Evolutionary conservation across 345 rosid species (phyloP).

Genomic region (Boechera stricta): DNA sequence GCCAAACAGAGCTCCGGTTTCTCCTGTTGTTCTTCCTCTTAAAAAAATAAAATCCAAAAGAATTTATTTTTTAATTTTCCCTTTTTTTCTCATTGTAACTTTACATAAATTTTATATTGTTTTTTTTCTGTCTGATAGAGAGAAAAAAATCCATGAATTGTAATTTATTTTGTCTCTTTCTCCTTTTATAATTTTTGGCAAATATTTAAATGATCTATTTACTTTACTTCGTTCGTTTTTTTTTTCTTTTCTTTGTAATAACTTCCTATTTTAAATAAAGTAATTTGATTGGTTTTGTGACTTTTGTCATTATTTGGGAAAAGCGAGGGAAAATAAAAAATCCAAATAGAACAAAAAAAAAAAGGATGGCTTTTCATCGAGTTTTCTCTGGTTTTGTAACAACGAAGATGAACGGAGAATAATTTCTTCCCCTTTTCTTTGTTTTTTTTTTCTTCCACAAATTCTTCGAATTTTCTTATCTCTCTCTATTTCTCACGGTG

Average conservation of each 20-base stretch:
- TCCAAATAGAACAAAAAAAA: neutral
- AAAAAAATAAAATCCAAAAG: slow-evolving; percentile 18
- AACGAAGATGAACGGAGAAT: slow-evolving; percentile 40
- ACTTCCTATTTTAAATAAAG: slow-evolving; percentile 31
- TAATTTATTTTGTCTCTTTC: slow-evolving; percentile 16
- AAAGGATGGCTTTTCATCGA: slow-evolving; percentile 18
- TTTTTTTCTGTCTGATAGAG: neutral
- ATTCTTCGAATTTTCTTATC: neutral
- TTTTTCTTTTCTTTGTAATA: neutral
- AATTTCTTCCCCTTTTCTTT: slow-evolving; percentile 2
- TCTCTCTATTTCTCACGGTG: slow-evolving; percentile 26
- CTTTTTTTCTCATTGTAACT: slow-evolving; percentile 20
- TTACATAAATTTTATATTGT: neutral
- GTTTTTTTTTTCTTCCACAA: neutral
- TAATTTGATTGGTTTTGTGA: slow-evolving; percentile 15
- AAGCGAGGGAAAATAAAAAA: slow-evolving; percentile 16
- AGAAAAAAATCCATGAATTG: slow-evolving; percentile 14
- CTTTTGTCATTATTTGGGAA: slow-evolving; percentile 14
- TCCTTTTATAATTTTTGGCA: slow-evolving; percentile 26
- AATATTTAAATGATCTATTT: slow-evolving; percentile 17
- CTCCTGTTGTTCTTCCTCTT: slow-evolving; percentile 80
- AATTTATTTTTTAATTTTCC: neutral
- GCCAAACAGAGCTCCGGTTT: slow-evolving; percentile 44
- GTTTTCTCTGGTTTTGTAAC: slow-evolving; percentile 34
- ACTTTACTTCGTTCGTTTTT: neutral